A percentile compares a stretch with the other conserved stretches of the same genome.
These are phyloP conservation scores for Leishmania amazonensis DNA, from an alignment of 208 protist species.

Conservation along the genomic window DNA sequence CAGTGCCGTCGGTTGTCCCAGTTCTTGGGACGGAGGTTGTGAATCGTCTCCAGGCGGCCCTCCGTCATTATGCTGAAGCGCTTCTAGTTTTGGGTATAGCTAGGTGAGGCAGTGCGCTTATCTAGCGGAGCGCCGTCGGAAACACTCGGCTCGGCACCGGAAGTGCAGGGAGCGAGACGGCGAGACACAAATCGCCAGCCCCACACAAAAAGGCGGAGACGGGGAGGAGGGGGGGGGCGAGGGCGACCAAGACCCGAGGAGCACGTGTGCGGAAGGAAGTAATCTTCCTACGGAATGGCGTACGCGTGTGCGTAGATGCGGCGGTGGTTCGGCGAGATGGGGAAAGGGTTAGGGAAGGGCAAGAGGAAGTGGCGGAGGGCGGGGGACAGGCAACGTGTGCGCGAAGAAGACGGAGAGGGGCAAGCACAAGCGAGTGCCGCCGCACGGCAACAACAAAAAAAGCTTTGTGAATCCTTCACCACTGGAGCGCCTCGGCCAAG, in stretches of 20 bases:
- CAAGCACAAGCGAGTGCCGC: not conserved
- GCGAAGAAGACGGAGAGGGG: not conserved
- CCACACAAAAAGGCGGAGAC: not conserved
- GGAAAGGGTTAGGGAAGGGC: not conserved
- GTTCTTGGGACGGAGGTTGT: slow-evolving; percentile 91
- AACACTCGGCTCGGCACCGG: not conserved
- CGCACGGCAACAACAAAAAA: not conserved
- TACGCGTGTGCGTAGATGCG: not conserved
- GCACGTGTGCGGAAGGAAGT: not conserved
- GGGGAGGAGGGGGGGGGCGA: not conserved
- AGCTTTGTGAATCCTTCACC: not conserved
- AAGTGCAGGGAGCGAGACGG: not conserved
- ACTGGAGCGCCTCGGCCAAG: not conserved
- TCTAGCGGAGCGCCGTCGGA: not conserved
- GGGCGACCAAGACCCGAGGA: not conserved
- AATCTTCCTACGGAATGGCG: not conserved
- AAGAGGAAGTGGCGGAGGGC: not conserved
- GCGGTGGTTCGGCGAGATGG: not conserved
- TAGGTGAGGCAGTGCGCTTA: not conserved
- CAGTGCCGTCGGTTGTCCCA: slow-evolving; percentile 91
- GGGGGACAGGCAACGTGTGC: slow-evolving; percentile 5
- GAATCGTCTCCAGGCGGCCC: slow-evolving; percentile 86
- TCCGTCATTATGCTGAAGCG: slow-evolving; percentile 85
- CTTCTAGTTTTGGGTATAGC: not conserved
- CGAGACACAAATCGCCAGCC: not conserved